phyloP scores from a whole-genome alignment of 2,329 filamentous ascomycete genomes.

The Fusarium xyrophilum region DNA sequence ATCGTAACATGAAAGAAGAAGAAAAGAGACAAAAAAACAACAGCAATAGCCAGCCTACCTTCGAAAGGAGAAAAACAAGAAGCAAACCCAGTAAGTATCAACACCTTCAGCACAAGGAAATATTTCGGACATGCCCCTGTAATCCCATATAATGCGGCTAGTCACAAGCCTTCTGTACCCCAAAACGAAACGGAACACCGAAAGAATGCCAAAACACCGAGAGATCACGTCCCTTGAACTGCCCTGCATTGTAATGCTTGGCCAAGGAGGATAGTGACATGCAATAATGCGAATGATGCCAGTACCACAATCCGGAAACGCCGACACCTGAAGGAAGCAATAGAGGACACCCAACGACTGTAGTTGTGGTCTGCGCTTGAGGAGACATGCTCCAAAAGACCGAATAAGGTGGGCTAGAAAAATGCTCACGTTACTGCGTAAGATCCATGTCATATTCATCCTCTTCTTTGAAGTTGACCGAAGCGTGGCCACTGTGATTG shows the following conservation, averaged over 20 bases:
- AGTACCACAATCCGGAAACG: conserved; percentile 31
- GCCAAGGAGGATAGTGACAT: conserved; percentile 17
- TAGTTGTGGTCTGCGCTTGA: not conserved
- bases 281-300: conserved; percentile 21
- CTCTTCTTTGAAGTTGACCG: conserved; percentile 87
- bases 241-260: conserved; percentile 4
- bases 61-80: conserved; percentile 18
- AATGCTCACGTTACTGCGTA: conserved; percentile 44
- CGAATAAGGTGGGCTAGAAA: not conserved
- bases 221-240: conserved; percentile 13
- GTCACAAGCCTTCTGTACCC: conserved; percentile 31
- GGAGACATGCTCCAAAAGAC: not conserved
- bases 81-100: conserved; percentile 7
- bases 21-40: not conserved
- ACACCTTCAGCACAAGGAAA: conserved; percentile 21
- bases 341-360: not conserved
- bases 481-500: conserved; percentile 70
- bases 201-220: conserved; percentile 34
- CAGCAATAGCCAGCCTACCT: conserved; percentile 20
- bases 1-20: conserved; percentile 34
- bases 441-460: conserved; percentile 90
- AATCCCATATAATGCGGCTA: conserved; percentile 34
- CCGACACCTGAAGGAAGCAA: conserved; percentile 24
- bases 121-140: conserved; percentile 33
- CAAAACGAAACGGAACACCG: conserved; percentile 9